These are phyloP conservation scores for Cladorrhinum sp. DNA, from an alignment of 2,329 filamentous ascomycete genomes.

Conservation along the genomic window DNA sequence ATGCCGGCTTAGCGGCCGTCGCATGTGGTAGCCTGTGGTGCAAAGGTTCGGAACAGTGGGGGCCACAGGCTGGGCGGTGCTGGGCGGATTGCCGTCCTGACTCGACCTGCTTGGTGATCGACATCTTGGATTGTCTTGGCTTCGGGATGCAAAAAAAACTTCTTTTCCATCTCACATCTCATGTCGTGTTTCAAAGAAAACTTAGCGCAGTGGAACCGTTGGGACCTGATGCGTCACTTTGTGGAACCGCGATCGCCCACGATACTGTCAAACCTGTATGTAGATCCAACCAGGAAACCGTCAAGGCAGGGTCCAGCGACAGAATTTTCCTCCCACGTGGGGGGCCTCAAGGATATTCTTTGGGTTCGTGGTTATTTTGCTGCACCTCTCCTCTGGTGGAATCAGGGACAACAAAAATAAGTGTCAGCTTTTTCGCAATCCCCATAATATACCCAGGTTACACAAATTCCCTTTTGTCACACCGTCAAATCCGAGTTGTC, in stretches of 20 bases:
- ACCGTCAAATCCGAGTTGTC: neutral
- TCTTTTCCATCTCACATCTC: neutral
- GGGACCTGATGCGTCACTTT: slow-evolving; percentile 19
- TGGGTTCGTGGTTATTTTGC: neutral
- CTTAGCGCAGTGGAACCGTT: neutral
- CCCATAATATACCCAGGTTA: neutral
- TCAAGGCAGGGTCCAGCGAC: neutral
- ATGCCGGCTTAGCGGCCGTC: slow-evolving; percentile 1
- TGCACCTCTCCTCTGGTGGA: neutral
- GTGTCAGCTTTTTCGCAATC: neutral
- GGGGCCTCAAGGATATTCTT: neutral
- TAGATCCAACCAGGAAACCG: neutral
- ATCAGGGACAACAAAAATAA: neutral
- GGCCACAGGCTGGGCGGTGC: neutral
- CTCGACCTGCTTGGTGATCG: neutral
- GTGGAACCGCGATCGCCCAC: slow-evolving; percentile 12
- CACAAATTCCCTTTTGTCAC: neutral
- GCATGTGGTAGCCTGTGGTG: neutral
- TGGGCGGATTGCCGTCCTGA: slow-evolving; percentile 2
- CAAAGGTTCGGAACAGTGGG: neutral
- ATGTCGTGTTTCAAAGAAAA: neutral
- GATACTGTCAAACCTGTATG: neutral
- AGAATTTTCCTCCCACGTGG: neutral
- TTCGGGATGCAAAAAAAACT: neutral
- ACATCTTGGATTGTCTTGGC: neutral